Conservation (phyloP, 768 basidiomycete species). For the Suillus fuscotomentosus region DNA sequence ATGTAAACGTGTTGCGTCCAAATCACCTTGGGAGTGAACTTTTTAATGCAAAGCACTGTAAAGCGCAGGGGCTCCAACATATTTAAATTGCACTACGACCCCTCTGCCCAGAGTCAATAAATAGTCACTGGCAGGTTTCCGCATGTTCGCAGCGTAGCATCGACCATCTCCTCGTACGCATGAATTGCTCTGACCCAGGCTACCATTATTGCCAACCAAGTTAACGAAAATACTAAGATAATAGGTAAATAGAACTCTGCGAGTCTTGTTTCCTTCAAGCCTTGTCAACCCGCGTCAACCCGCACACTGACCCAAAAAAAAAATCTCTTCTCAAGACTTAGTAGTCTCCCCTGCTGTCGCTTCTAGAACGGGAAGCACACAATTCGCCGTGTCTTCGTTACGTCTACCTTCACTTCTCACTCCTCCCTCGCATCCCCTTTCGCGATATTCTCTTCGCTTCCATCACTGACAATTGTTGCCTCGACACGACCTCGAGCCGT, state of each 20-base stretch:
- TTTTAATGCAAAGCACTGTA: too few species aligned
- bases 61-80: too few species aligned
- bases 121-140: too few species aligned
- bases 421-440: background rate
- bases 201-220: background rate
- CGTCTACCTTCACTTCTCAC: background rate
- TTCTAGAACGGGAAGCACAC: background rate
- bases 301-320: background rate
- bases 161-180: too few species aligned
- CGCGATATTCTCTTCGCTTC: background rate
- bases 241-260: background rate
- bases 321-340: too few species aligned
- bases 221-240: background rate
- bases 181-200: too few species aligned
- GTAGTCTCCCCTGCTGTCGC: background rate
- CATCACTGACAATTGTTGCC: background rate
- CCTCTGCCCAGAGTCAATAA: too few species aligned
- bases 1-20: too few species aligned
- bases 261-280: background rate
- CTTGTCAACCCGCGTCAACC: background rate
- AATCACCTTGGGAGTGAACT: too few species aligned
- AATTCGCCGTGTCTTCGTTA: background rate
- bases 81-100: too few species aligned
- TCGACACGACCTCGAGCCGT: too few species aligned
- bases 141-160: too few species aligned